Conservation (phyloP, 495 filamentous ascomycete genomes). For the Mytilinidion resinicola region DNA sequence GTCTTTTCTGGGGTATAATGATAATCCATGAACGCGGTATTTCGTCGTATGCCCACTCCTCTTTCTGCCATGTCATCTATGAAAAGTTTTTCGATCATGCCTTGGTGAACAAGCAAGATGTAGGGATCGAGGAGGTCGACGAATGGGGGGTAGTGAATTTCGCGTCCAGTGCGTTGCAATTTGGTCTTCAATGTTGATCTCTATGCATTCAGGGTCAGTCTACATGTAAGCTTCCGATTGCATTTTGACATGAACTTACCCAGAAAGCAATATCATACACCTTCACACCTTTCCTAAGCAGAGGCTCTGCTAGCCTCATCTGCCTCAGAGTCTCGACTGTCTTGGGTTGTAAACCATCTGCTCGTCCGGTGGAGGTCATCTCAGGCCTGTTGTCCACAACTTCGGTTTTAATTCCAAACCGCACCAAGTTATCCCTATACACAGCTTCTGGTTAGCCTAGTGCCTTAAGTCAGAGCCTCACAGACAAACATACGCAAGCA, state of each 20-base stretch:
- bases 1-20: slow-evolving; percentile 14
- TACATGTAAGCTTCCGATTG: neutral
- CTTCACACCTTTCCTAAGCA: slow-evolving; percentile 56
- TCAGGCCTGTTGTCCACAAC: slow-evolving; percentile 66
- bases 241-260: slow-evolving; percentile 32
- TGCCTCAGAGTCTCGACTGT: slow-evolving; percentile 70
- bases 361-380: slow-evolving; percentile 64
- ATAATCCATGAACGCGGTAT: slow-evolving; percentile 40
- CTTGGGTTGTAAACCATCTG: slow-evolving; percentile 73
- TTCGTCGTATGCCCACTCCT: slow-evolving; percentile 51
- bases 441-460: neutral
- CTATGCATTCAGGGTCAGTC: slow-evolving; percentile 13
- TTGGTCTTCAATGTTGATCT: slow-evolving; percentile 51
- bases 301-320: slow-evolving; percentile 57
- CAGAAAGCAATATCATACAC: slow-evolving; percentile 69
- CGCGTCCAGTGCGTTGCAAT: slow-evolving; percentile 58
- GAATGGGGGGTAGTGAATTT: slow-evolving; percentile 63
- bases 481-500: slow-evolving; percentile 52
- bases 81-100: slow-evolving; percentile 63
- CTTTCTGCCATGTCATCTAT: slow-evolving; percentile 55
- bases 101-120: slow-evolving; percentile 67
- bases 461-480: neutral
- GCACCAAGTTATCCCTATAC: slow-evolving; percentile 54
- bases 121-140: slow-evolving; percentile 67
- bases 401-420: slow-evolving; percentile 61